Evolutionary conservation across 176 grass and related monocot species (phyloP).

Genomic region (Avena insularis): DNA sequence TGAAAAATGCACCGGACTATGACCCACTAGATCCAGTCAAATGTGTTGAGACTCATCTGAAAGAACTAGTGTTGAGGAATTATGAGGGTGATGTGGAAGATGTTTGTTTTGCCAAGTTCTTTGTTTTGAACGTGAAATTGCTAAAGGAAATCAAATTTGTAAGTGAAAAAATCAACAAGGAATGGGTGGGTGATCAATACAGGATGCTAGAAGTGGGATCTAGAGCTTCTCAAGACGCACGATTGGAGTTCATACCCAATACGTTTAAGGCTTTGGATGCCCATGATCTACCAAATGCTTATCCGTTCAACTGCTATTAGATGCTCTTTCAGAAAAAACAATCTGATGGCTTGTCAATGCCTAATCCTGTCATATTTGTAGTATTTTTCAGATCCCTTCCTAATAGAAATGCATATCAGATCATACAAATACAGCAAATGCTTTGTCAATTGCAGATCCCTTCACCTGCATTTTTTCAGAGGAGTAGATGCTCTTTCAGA

Average conservation of each 20-base stretch:
- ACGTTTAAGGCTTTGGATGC: not conserved
- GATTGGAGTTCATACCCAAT: not conserved
- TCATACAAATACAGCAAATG: no score
- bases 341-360: no score
- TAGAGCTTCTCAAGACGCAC: not conserved
- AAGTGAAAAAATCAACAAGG: not conserved
- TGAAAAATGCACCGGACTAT: not conserved
- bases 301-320: no score
- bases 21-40: not conserved
- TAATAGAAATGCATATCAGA: no score
- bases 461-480: not conserved
- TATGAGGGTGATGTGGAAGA: not conserved
- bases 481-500: not conserved
- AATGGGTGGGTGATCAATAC: constrained; percentile 17
- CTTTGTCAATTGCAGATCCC: not conserved
- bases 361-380: no score
- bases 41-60: not conserved
- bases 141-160: not conserved
- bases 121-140: not conserved
- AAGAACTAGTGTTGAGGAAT: not conserved
- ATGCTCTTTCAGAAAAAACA: no score
- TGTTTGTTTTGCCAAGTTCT: not conserved
- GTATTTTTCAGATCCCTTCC: no score
- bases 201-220: not conserved
- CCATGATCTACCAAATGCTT: not conserved